Base-by-base conservation (phyloP, 1,284 basidiomycete genomes). In the Rugosomyces carneus region DNA sequence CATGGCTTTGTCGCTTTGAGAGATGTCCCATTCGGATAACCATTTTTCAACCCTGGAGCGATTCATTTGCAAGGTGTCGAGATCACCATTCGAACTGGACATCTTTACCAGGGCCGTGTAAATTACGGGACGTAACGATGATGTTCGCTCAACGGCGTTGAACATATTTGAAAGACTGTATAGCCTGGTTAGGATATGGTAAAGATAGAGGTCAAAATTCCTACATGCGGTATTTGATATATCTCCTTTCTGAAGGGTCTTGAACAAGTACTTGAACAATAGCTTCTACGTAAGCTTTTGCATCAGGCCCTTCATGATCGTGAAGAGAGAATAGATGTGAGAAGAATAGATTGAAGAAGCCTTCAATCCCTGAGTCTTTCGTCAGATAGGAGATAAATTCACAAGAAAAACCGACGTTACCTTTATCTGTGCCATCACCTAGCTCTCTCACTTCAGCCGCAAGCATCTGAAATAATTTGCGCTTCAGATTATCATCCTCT, bases 151-250 rank as follows among this genome's bases (percentile, higher is more conserved):
- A 18, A 87, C 71, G 15, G 82, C 76, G 63, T 95, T 94, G 79
- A 93, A 94, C 27, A 93, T 69, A 65, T 93, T 93, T 42, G 89
- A 85, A 24, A 95, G 68, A 60, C 92, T 93, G 54, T 15, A 46
- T 45, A 40, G 23, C 39, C 43, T n/a, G 35, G 37, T 35, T 11
- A 32, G 16, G 2, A 24, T 38, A 39, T 32, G n/a, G 35, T 42
- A 20, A 37, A 44, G 34, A 8, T 23, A 37, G 39, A 42, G 53
- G 38, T 35, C 11, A 39, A 42, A 39, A 35, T 29, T 54, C 78
- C 54, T 60, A 89, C 85, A 85, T 71, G 62, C 83, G 80, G 61
- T 85, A 88, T 68, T 81, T 85, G 53, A 80, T 68, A 15, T 72
- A 60, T 19, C 74, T 56, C 32, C 71, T 73, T 51, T 76, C 73